Evolutionary conservation across 192 early-diverging fungal genomes (phyloP), one percentile per base, ranked within the genome.

Genomic region (Backusella liffmaniae): DNA sequence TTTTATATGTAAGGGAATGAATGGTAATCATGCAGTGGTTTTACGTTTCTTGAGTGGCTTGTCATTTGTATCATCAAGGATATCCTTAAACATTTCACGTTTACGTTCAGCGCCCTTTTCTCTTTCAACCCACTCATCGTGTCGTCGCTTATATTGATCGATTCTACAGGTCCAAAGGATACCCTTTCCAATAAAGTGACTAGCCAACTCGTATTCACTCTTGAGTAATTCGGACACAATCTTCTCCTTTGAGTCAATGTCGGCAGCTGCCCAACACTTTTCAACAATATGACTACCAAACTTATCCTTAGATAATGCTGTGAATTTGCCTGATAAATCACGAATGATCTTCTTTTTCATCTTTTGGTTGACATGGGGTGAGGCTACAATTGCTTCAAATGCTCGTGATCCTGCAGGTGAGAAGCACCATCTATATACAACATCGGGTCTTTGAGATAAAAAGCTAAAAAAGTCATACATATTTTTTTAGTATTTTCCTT

Each of bases 241-340:
- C n/a, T 35, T 42, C 74, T 79, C 82, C 82, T 94, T 93, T 71
- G 88, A 81, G 30, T 90, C 87, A 5, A 95, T 87, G 69, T 95
- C 93, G 3, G 91, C 88, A 9, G 87, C 86, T 32, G 81, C 75
- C 92, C 92, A 96, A 74, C 88, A 90, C 67, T 91, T 90, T 70
- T 96, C 95, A 12, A 96, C 91, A 8, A 95, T 84, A 76, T 92
- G 92, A 66, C 89, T 90, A 46, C 92, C 94, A 79, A 89, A 96
- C 76, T 90, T 89, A 80, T 96, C 90, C 67, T 81, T 76, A 1
- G 91, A 89, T 46, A 96, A 77, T 35, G 79, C 78, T 59, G 84
- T 86, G 73, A 88, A 92, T 53, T 86, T 81, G n/a, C 86, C 86
- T 34, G 82, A 26, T 71, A 91, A 89, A 34, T 82, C 79, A 56